Conservation (phyloP, 495 filamentous ascomycete genomes). For the Rostrohypoxylon terebratum region DNA sequence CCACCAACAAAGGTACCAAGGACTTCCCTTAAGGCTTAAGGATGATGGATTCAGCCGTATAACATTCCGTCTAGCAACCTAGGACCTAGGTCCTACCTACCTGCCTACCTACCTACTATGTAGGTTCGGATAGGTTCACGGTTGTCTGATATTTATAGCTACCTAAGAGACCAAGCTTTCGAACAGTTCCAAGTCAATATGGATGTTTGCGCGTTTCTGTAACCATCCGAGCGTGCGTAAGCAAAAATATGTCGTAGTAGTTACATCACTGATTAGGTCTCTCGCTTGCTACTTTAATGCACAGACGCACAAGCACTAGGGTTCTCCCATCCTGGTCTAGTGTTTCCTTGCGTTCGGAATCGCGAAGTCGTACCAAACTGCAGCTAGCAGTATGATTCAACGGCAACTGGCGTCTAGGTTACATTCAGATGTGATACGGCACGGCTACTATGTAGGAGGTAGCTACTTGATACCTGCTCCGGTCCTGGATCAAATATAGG, state of each 20-base stretch:
- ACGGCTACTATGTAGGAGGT: neutral
- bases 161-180: neutral
- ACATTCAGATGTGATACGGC: slow-evolving; percentile 9
- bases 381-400: slow-evolving; percentile 17
- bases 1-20: slow-evolving; percentile 34
- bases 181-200: neutral
- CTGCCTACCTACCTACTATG: too few relatives aligned
- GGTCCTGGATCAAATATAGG: neutral
- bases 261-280: slow-evolving; percentile 33
- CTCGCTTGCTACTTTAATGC: slow-evolving; percentile 14
- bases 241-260: slow-evolving; percentile 20
- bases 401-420: slow-evolving; percentile 4
- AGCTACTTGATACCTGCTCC: neutral
- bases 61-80: neutral
- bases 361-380: slow-evolving; percentile 25
- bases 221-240: slow-evolving; percentile 26
- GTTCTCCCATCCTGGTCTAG: slow-evolving; percentile 18
- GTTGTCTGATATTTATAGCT: slow-evolving; percentile 3
- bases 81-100: too few relatives aligned
- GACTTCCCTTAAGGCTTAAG: neutral
- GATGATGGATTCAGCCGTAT: neutral
- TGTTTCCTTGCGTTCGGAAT: slow-evolving; percentile 23
- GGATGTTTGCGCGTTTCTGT: slow-evolving; percentile 50
- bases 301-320: slow-evolving; percentile 7
- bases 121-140: neutral